Conservation (phyloP, 2,329 filamentous ascomycete genomes). For the Stachybotrys chlorohalonatus region DNA sequence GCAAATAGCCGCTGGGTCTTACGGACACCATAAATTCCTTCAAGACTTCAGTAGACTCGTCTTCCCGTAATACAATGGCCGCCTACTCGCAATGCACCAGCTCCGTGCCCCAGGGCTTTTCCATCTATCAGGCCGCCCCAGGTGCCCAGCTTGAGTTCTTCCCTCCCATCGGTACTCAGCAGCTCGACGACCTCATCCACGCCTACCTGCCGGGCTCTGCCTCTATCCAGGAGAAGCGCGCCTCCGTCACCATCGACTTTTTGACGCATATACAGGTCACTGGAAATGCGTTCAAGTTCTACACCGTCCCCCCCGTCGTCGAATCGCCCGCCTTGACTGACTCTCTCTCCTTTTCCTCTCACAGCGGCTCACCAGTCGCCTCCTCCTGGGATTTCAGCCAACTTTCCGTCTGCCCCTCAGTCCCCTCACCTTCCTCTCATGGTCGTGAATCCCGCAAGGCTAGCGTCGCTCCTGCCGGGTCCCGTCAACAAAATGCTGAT, state of each 20-base stretch:
- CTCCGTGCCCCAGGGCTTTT: conserved; percentile 39
- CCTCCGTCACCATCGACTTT: conserved; percentile 50
- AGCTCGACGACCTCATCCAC: conserved; percentile 52
- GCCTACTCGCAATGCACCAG: conserved; percentile 8
- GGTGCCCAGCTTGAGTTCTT: conserved; percentile 55
- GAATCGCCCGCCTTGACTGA: conserved; percentile 37
- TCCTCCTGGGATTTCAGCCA: conserved; percentile 39
- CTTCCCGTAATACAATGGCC: conserved; percentile 14
- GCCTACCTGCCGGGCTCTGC: conserved; percentile 45
- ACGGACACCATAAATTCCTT: no score
- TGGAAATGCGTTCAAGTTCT: conserved; percentile 53
- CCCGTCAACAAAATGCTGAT: conserved; percentile 27
- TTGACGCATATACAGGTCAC: conserved; percentile 43
- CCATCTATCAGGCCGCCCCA: conserved; percentile 48
- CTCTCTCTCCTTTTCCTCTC: conserved; percentile 36
- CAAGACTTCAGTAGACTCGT: not conserved
- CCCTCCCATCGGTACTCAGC: conserved; percentile 52
- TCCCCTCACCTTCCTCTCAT: conserved; percentile 18
- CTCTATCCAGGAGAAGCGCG: conserved; percentile 49
- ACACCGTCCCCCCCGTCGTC: conserved; percentile 34
- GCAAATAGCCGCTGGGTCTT: no score
- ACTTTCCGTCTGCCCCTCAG: conserved; percentile 17
- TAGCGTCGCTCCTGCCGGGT: conserved; percentile 3
- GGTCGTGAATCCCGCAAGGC: conserved; percentile 16
- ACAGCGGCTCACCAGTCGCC: conserved; percentile 39